Percentiles rank a stretch among this genome's conserved stretches.
phyloP scores from a whole-genome alignment of 495 filamentous ascomycete species.

The Delitschia confertaspora region DNA sequence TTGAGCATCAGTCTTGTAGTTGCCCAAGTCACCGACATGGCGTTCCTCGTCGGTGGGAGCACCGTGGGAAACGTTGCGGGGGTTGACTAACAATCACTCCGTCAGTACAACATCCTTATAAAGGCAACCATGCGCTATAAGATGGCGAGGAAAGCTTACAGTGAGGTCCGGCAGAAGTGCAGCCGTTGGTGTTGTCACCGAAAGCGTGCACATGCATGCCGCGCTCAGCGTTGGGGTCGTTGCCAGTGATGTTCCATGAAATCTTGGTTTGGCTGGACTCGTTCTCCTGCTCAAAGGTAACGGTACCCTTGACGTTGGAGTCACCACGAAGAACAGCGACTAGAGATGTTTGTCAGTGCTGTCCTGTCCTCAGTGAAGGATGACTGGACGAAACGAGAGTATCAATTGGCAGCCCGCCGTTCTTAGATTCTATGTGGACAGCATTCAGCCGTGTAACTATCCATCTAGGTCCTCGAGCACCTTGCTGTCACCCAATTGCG shows the following conservation, averaged over 20 bases:
- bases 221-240: slow-evolving; percentile 91
- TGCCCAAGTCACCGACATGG: slow-evolving; percentile 95
- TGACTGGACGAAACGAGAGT: slow-evolving; percentile 7
- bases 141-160: slow-evolving; percentile 49
- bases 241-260: slow-evolving; percentile 82
- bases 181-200: slow-evolving; percentile 99
- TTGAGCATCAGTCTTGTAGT: slow-evolving; percentile 88
- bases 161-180: slow-evolving; percentile 93
- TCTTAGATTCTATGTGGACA: no score
- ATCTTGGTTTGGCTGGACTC: slow-evolving; percentile 76
- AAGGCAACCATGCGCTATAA: neutral
- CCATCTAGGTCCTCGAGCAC: slow-evolving; percentile 23
- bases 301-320: slow-evolving; percentile 81
- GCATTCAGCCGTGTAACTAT: no score
- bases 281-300: slow-evolving; percentile 85
- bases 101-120: no score
- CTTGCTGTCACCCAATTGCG: slow-evolving; percentile 6
- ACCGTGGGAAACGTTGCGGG: slow-evolving; percentile 82
- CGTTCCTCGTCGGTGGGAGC: slow-evolving; percentile 70
- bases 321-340: slow-evolving; percentile 96
- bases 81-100: slow-evolving; percentile 72
- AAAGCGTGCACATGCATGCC: slow-evolving; percentile 98
- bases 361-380: neutral
- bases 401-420: slow-evolving; percentile 1
- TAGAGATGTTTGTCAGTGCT: slow-evolving; percentile 32